Conservation (phyloP, 2,329 filamentous ascomycete species). For the Anthostomella pinea region DNA sequence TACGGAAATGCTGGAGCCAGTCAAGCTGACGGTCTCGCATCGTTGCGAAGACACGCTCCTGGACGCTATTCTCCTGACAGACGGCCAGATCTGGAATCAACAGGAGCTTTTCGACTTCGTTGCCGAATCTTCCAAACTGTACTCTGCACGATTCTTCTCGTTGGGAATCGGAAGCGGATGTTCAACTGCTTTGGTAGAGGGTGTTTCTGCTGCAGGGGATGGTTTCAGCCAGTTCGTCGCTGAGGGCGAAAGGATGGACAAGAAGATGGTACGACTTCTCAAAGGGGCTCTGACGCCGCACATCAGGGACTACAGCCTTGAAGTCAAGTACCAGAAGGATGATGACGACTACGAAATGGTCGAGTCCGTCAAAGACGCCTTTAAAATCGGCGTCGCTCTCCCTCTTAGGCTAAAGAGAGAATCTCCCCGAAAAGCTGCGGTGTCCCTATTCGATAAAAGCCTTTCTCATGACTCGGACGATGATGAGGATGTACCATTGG, state of each 20-base stretch:
- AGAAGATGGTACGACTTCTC: slow-evolving; percentile 13
- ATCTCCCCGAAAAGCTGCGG: neutral
- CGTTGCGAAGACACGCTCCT: slow-evolving; percentile 8
- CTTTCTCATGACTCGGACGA: neutral
- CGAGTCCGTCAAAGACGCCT: slow-evolving; percentile 2
- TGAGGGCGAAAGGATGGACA: slow-evolving; percentile 11
- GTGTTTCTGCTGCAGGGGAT: slow-evolving; percentile 11
- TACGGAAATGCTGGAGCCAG: slow-evolving; percentile 6
- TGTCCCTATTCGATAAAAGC: slow-evolving; percentile 7
- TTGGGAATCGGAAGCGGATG: slow-evolving; percentile 11
- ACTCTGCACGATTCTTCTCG: slow-evolving; percentile 13
- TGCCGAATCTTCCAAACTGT: neutral
- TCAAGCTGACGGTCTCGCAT: slow-evolving; percentile 5
- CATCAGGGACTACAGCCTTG: slow-evolving; percentile 8
- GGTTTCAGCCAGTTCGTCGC: slow-evolving; percentile 13
- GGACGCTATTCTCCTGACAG: slow-evolving; percentile 12
- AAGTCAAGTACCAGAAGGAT: slow-evolving; percentile 8
- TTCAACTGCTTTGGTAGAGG: slow-evolving; percentile 14
- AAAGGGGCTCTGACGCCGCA: slow-evolving; percentile 13
- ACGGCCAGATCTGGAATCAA: slow-evolving; percentile 13
- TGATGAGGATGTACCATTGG: too few species aligned
- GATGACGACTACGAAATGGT: slow-evolving; percentile 9
- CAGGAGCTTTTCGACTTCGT: slow-evolving; percentile 4
- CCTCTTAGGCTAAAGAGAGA: neutral
- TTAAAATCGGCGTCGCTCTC: neutral